Evolutionary conservation across 2,329 filamentous ascomycete genomes (phyloP), one percentile per base, ranked within the genome.

Genomic region (Ilyonectria sp.): DNA sequence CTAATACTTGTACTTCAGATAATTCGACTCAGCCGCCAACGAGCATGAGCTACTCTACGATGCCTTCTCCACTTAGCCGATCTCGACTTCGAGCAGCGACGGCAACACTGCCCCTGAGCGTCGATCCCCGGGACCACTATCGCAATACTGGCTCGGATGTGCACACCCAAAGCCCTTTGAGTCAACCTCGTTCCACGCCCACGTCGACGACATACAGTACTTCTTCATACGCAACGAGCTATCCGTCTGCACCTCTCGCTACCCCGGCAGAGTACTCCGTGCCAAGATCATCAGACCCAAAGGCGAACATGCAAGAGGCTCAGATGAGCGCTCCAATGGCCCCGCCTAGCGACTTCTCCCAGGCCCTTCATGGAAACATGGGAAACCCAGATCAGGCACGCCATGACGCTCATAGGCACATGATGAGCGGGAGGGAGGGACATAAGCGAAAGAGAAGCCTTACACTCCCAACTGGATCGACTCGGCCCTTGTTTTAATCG

Each of bases 311-410:
- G 33, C 79, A 78, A 21, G 86, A 88, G 84, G 82, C 86, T 3
- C 87, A 89, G 73, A 81, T 89, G 80, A 87, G 84, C 72, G 86
- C 87, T 2, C 86, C 86, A 1, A 87, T 88, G 63, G 83, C 84
- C 3, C 83, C 86, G 4, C 80, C 87, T 0, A 83, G 83, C 59
- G 87, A 89, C 60, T 89, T 89, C 70, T 81, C 82, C 2, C 83
- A 85, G 64, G 82, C 84, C 6, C 82, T 86, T 65, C 83, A 86
- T 44, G 81, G 81, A 4, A 78, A 73, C 60, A 60, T 63, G 56
- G 60, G 54, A 59, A 57, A 33, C 63, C 63, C 52, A 33, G 57
- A 58, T 52, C 65, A 69, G 21, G 47, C 67, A 60, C 61, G 69
- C 44, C 8, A 63, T 35, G 26, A 57, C 29, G 44, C 50, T 37